phyloP scores from a whole-genome alignment of 164 flowering plant species.

The Litsea cubeba region DNA sequence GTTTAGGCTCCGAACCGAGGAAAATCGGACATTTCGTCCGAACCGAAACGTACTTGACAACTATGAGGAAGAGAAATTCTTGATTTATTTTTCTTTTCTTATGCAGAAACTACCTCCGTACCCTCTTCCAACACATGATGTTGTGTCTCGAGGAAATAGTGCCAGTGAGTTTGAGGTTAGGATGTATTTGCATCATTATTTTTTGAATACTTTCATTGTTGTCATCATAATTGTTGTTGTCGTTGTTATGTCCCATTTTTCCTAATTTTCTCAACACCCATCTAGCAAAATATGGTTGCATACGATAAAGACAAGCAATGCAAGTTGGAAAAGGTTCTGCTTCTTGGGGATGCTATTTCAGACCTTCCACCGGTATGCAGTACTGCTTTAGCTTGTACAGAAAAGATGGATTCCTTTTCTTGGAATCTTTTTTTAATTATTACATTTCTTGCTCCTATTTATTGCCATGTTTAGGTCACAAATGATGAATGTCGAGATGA shows the following conservation, averaged over 20 bases:
- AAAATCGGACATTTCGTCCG: no score
- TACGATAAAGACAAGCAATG: slow-evolving; percentile 28
- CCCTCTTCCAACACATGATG: slow-evolving; percentile 82
- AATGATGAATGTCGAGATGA: slow-evolving; percentile 60
- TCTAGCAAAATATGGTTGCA: slow-evolving; percentile 46
- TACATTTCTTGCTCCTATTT: neutral
- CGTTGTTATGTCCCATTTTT: no score
- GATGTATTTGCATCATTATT: neutral
- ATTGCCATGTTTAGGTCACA: slow-evolving; percentile 33
- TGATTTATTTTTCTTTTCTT: neutral
- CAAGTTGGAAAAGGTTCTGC: slow-evolving; percentile 35
- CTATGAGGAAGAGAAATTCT: neutral
- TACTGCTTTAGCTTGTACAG: neutral
- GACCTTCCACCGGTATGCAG: slow-evolving; percentile 65
- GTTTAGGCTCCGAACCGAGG: no score
- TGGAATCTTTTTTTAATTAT: neutral
- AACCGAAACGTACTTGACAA: no score
- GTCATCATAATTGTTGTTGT: no score
- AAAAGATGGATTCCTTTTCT: neutral
- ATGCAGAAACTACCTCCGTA: slow-evolving; percentile 67
- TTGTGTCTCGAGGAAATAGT: slow-evolving; percentile 41
- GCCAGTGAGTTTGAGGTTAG: slow-evolving; percentile 68
- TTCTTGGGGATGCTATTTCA: slow-evolving; percentile 68
- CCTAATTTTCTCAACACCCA: no score
- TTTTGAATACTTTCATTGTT: no score